These are phyloP conservation scores for Cornus controversa DNA, from an alignment of 148 eudicot species.

Conservation along the genomic window DNA sequence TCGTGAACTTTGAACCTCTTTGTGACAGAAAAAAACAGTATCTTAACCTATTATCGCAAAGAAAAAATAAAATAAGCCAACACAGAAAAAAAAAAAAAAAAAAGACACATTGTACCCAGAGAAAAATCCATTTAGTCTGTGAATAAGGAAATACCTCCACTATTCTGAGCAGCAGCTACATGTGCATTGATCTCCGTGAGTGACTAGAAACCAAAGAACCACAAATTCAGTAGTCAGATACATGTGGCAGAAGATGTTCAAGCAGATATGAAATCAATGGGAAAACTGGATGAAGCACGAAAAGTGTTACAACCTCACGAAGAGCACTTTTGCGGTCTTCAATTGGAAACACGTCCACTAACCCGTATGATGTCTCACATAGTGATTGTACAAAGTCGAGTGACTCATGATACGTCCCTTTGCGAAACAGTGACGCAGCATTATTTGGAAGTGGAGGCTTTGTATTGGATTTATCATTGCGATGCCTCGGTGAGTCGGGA, in stretches of 20 bases:
- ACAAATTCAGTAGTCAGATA: conserved; percentile 15
- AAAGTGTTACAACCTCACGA: conserved; percentile 61
- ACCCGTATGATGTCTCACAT: conserved; percentile 95
- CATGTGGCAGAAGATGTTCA: background rate
- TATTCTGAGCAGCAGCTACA: conserved; percentile 69
- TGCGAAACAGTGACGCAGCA: conserved; percentile 73
- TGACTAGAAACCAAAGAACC: conserved; percentile 59
- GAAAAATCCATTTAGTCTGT: conserved; percentile 2
- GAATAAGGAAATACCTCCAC: conserved; percentile 67
- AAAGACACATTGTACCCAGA: background rate
- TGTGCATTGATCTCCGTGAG: conserved; percentile 88
- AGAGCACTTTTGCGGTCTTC: conserved; percentile 97
- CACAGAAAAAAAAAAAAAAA: background rate
- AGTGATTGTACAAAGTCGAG: conserved; percentile 89
- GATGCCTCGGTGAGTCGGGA: conserved; percentile 64
- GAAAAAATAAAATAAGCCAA: background rate
- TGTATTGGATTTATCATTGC: conserved; percentile 49
- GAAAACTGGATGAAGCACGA: background rate
- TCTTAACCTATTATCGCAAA: too few relatives aligned
- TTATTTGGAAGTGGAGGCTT: conserved; percentile 89
- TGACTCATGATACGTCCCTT: conserved; percentile 93
- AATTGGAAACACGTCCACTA: conserved; percentile 88
- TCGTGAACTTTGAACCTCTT: too few relatives aligned
- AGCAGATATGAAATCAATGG: background rate
- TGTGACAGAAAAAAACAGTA: too few relatives aligned